Percentiles rank a stretch among this genome's conserved stretches.
These are phyloP conservation scores for Triangularia setosa DNA, from an alignment of 2,329 filamentous ascomycete genomes.

Conservation along the genomic window DNA sequence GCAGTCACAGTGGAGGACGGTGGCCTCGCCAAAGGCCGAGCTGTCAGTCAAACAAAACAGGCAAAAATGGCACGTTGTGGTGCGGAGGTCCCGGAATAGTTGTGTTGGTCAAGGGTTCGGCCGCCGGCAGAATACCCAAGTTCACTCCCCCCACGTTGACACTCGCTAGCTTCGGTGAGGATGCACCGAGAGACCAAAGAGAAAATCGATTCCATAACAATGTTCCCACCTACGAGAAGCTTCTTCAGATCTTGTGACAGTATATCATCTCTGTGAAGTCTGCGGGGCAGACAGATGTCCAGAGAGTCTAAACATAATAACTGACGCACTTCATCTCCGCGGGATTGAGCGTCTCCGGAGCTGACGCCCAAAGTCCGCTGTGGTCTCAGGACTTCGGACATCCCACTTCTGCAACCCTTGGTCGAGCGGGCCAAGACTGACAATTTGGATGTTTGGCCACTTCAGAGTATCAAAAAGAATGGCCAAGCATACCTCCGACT, in stretches of 20 bases:
- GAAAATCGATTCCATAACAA: not conserved
- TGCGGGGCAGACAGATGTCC: not conserved
- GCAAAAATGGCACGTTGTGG: constrained; percentile 20
- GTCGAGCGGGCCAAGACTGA: constrained; percentile 20
- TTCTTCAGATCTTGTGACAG: not conserved
- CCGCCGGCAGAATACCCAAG: constrained; percentile 23
- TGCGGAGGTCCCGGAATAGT: constrained; percentile 16
- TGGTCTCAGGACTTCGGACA: not conserved
- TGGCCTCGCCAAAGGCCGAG: constrained; percentile 9
- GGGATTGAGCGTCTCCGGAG: not conserved
- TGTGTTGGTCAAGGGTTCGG: constrained; percentile 3
- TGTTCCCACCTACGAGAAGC: not conserved
- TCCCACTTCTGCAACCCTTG: constrained; percentile 4
- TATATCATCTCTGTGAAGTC: not conserved
- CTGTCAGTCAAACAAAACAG: constrained; percentile 12
- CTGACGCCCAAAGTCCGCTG: constrained; percentile 2
- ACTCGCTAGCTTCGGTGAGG: not conserved
- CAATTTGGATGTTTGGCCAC: constrained; percentile 14
- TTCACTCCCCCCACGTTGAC: constrained; percentile 17
- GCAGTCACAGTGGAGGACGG: constrained; percentile 11
- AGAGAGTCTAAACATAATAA: not conserved
- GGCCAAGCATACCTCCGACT: constrained; percentile 17
- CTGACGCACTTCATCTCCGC: constrained; percentile 4
- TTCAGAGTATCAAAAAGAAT: not conserved
- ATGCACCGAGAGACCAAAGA: constrained; percentile 1